Conservation (phyloP, 805 yeast species). For the Torulaspora indica region DNA sequence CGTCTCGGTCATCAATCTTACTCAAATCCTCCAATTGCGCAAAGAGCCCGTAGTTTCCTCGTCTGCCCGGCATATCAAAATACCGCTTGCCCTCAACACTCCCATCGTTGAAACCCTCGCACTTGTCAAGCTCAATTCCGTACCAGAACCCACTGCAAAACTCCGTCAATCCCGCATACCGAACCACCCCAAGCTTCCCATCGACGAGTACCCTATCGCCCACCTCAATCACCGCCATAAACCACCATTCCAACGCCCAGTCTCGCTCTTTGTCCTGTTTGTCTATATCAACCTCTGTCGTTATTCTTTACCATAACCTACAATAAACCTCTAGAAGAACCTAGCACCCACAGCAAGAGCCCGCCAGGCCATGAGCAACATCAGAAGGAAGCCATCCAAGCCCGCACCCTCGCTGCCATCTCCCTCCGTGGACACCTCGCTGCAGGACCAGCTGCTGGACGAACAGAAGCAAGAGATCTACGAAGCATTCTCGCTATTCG, state of each 20-base stretch:
- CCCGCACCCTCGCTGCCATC: conserved; percentile 13
- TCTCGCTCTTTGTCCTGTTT: neutral
- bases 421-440: conserved; percentile 16
- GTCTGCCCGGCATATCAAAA: conserved; percentile 44
- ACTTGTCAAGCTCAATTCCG: conserved; percentile 73
- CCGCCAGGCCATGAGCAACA: conserved; percentile 11
- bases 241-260: neutral
- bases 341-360: neutral
- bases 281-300: neutral
- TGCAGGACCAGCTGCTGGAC: conserved; percentile 58
- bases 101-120: conserved; percentile 81
- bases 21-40: conserved; percentile 7
- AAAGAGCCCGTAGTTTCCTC: conserved; percentile 12
- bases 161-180: conserved; percentile 49
- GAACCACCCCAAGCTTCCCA: conserved; percentile 43
- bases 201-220: conserved; percentile 38
- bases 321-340: neutral
- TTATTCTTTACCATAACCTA: neutral
- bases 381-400: conserved; percentile 15
- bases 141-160: conserved; percentile 71
- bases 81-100: conserved; percentile 54
- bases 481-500: conserved; percentile 89
- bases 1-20: neutral
- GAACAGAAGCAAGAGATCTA: conserved; percentile 88
- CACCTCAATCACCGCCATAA: conserved; percentile 13